phyloP scores from a whole-genome alignment of 208 protist genomes.

The Leishmania arabica region DNA sequence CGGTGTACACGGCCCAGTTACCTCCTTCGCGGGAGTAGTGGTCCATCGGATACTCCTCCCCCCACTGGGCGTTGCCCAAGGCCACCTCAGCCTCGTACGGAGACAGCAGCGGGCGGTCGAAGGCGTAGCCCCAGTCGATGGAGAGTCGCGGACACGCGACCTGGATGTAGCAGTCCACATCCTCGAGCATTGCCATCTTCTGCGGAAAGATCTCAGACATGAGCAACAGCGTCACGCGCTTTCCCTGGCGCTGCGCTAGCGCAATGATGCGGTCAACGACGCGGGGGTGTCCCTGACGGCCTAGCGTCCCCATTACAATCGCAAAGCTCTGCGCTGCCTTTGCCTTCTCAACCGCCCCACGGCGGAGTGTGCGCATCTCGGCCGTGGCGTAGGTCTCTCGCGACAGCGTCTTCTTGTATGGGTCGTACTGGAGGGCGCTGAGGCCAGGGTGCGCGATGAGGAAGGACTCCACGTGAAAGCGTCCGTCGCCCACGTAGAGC shows the following conservation, averaged over 20 bases:
- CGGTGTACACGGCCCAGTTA: constrained; percentile 94
- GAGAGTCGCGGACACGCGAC: constrained; percentile 98
- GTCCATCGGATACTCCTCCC: constrained; percentile 96
- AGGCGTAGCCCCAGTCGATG: constrained; percentile 99
- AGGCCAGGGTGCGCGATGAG: constrained; percentile 97
- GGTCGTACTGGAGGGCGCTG: constrained; percentile 95
- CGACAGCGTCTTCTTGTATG: constrained; percentile 96
- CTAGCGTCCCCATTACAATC: constrained; percentile 97
- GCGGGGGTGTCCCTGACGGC: constrained; percentile 96
- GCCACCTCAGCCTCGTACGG: constrained; percentile 97
- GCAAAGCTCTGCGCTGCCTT: constrained; percentile 90
- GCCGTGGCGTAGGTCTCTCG: constrained; percentile 94
- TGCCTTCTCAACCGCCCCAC: constrained; percentile 78
- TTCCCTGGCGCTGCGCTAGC: constrained; percentile 68
- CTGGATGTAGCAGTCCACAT: constrained; percentile 96
- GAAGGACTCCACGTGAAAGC: constrained; percentile 99
- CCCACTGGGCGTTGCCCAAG: constrained; percentile 86
- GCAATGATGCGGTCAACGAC: constrained; percentile 93
- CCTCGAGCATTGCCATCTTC: constrained; percentile 92
- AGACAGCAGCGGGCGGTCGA: constrained; percentile 95
- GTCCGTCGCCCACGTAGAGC: constrained; percentile 97
- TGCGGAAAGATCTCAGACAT: constrained; percentile 98
- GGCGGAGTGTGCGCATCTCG: constrained; percentile 91
- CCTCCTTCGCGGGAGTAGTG: constrained; percentile 96
- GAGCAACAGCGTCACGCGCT: constrained; percentile 89